Percentiles rank a stretch among this genome's conserved stretches.
Conservation (phyloP, 2,329 filamentous ascomycete species). For the Botrytis fabae region DNA sequence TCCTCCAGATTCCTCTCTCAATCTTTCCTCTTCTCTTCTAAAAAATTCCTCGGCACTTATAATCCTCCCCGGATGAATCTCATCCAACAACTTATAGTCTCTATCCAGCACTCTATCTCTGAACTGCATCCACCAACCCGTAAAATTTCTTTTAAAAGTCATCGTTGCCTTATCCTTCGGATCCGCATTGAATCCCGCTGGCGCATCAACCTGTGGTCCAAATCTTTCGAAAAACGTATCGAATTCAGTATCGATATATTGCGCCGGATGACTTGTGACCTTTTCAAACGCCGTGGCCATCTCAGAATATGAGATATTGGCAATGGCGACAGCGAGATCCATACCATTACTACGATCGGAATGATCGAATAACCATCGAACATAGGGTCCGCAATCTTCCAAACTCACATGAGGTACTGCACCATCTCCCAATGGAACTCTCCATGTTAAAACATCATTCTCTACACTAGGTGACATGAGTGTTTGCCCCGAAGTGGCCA, state of each 20-base stretch:
- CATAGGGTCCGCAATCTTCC: conserved; percentile 50
- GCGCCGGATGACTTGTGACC: conserved; percentile 47
- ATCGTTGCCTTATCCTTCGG: conserved; percentile 43
- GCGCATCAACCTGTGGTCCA: conserved; percentile 29
- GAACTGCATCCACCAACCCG: conserved; percentile 52
- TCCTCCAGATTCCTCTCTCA: conserved; percentile 24
- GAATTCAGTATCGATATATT: conserved; percentile 43
- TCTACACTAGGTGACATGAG: conserved; percentile 46
- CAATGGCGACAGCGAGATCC: conserved; percentile 49
- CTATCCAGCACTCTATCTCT: conserved; percentile 46
- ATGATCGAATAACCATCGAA: conserved; percentile 52
- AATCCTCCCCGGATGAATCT: conserved; percentile 53
- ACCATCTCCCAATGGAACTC: conserved; percentile 45
- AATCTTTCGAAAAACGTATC: conserved; percentile 41
- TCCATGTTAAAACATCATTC: conserved; percentile 46
- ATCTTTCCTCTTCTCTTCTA: conserved; percentile 43
- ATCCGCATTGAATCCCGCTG: conserved; percentile 43
- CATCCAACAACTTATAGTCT: conserved; percentile 52
- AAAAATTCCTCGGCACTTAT: conserved; percentile 53
- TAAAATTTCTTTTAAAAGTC: conserved; percentile 51
- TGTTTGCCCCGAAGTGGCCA: conserved; percentile 43
- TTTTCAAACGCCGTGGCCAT: conserved; percentile 46
- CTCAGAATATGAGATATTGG: conserved; percentile 44
- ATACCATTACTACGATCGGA: conserved; percentile 46
- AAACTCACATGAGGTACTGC: conserved; percentile 47